A percentile compares a stretch with the other conserved stretches of the same genome.
phyloP scores from a whole-genome alignment of 2,329 filamentous ascomycete species.

The Aspergillus alliaceus region DNA sequence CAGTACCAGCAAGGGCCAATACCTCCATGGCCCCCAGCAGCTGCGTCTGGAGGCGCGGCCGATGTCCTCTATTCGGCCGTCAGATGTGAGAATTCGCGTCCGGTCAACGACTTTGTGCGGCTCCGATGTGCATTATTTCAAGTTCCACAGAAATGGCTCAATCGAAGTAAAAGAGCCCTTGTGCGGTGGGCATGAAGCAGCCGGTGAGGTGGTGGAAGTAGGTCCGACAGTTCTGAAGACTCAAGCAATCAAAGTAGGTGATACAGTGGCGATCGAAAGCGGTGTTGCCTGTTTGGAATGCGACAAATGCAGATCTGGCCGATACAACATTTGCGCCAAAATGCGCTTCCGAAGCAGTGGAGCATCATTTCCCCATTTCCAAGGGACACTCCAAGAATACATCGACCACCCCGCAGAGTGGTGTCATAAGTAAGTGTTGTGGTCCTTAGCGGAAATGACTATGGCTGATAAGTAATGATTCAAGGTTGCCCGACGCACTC shows the following conservation, averaged over 20 bases:
- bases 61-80: not conserved
- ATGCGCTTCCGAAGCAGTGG: not conserved
- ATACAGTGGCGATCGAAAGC: not conserved
- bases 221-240: constrained; percentile 31
- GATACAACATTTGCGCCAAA: not conserved
- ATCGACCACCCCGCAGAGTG: not conserved
- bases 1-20: too few species aligned
- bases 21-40: too few species aligned
- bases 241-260: not conserved
- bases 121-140: constrained; percentile 73
- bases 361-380: not conserved
- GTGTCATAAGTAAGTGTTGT: too few species aligned
- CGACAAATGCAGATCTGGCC: not conserved
- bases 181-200: constrained; percentile 70
- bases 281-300: not conserved
- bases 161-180: constrained; percentile 36
- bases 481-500: too few species aligned
- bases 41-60: too few species aligned
- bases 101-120: constrained; percentile 64
- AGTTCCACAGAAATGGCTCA: constrained; percentile 58
- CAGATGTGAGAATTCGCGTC: constrained; percentile 59
- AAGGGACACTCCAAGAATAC: not conserved
- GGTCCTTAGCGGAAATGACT: too few species aligned
- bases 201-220: constrained; percentile 69
- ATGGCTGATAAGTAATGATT: too few species aligned